Evolutionary conservation across 495 filamentous ascomycete genomes (phyloP).

Genomic region (Penicillium waksmanii): DNA sequence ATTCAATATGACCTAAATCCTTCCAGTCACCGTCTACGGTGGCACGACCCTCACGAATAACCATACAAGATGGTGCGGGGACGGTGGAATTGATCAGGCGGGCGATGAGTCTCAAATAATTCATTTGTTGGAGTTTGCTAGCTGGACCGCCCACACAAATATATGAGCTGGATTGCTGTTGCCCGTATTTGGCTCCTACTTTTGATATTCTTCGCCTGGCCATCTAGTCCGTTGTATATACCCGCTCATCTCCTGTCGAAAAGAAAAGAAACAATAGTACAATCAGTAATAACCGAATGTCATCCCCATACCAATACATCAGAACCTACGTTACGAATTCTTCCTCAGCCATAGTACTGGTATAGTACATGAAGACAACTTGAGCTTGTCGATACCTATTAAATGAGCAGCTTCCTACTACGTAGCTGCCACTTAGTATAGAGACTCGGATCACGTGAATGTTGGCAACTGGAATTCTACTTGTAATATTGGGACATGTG

Average conservation of each 20-base stretch:
- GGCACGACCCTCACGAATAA: slow-evolving; percentile 6
- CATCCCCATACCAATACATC: not conserved
- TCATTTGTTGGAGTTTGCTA: not conserved
- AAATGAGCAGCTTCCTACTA: no score
- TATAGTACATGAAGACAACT: no score
- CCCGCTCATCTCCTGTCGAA: not conserved
- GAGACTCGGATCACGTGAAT: no score
- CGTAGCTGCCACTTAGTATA: no score
- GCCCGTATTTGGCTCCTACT: not conserved
- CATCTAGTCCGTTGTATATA: slow-evolving; percentile 1
- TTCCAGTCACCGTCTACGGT: not conserved
- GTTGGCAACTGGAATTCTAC: no score
- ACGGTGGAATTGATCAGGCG: not conserved
- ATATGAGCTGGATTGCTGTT: not conserved
- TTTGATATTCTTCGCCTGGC: not conserved
- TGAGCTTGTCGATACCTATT: no score
- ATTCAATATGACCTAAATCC: not conserved
- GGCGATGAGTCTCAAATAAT: slow-evolving; percentile 2
- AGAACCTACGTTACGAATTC: no score
- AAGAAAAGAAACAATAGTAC: not conserved
- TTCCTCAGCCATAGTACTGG: no score
- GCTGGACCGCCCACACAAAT: not conserved
- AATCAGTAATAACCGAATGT: not conserved
- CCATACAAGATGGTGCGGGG: not conserved
- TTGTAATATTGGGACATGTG: no score